Conservation (phyloP, 352 stramenopile species). For the Pythium guiyangense region DNA sequence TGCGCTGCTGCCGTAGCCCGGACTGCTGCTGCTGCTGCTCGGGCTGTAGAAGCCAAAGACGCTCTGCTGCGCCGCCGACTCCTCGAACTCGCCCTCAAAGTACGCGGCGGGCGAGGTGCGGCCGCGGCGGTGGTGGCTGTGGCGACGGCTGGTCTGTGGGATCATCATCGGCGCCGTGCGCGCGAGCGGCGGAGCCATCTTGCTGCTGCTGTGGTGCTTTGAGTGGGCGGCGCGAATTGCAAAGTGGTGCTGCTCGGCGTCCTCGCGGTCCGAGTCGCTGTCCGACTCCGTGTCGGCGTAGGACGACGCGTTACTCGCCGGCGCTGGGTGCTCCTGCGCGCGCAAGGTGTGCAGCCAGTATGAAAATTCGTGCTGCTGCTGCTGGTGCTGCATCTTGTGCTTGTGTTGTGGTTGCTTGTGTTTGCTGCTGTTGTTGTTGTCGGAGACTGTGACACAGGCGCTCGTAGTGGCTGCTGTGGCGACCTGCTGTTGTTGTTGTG, state of each 20-base stretch:
- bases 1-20: not conserved
- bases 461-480: slow-evolving; percentile 17
- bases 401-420: too few species aligned
- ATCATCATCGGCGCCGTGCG: too few species aligned
- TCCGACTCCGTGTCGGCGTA: slow-evolving; percentile 63
- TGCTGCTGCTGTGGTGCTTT: too few species aligned
- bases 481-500: not conserved
- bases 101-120: too few species aligned
- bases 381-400: too few species aligned
- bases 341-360: too few species aligned
- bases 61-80: slow-evolving; percentile 9
- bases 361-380: too few species aligned
- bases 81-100: slow-evolving; percentile 18
- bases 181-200: too few species aligned
- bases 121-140: too few species aligned
- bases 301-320: slow-evolving; percentile 19
- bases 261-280: slow-evolving; percentile 20
- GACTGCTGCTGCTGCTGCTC: slow-evolving; percentile 1
- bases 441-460: too few species aligned
- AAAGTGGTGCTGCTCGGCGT: slow-evolving; percentile 3
- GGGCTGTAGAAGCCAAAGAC: not conserved
- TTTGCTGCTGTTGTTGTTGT: slow-evolving; percentile 14
- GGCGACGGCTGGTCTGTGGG: too few species aligned
- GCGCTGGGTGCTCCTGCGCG: too few species aligned
- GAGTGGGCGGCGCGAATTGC: not conserved